phyloP scores from a whole-genome alignment of 495 filamentous ascomycete genomes.

The Rostrohypoxylon terebratum region DNA sequence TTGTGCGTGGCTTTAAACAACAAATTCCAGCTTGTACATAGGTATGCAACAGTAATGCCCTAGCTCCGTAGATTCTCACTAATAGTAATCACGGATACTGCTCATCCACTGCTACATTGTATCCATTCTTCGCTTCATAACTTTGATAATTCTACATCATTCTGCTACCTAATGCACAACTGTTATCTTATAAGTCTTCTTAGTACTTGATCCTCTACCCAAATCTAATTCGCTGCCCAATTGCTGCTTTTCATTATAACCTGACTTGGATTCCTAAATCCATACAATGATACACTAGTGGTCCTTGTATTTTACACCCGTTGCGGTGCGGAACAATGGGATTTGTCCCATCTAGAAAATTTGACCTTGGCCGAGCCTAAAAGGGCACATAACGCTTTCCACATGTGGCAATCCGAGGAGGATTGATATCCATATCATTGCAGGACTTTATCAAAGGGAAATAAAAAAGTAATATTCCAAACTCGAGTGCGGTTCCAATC shows the following conservation, averaged over 20 bases:
- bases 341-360: constrained; percentile 13
- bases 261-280: background rate
- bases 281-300: constrained; percentile 15
- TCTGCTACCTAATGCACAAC: background rate
- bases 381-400: constrained; percentile 17
- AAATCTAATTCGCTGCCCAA: background rate
- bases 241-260: background rate
- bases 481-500: constrained; percentile 1
- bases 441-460: too few species aligned
- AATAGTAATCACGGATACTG: background rate
- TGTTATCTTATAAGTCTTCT: background rate
- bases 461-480: background rate
- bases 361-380: constrained; percentile 4
- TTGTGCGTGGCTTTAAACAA: background rate
- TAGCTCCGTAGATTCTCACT: background rate
- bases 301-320: background rate
- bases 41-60: background rate
- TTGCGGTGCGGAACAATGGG: background rate
- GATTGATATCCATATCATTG: background rate
- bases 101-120: background rate
- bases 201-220: background rate
- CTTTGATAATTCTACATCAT: background rate
- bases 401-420: constrained; percentile 21
- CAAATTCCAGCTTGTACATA: background rate
- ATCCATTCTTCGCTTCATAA: background rate